Conservation (phyloP, 805 yeast genomes). For the Myxozyma sirexii region DNA sequence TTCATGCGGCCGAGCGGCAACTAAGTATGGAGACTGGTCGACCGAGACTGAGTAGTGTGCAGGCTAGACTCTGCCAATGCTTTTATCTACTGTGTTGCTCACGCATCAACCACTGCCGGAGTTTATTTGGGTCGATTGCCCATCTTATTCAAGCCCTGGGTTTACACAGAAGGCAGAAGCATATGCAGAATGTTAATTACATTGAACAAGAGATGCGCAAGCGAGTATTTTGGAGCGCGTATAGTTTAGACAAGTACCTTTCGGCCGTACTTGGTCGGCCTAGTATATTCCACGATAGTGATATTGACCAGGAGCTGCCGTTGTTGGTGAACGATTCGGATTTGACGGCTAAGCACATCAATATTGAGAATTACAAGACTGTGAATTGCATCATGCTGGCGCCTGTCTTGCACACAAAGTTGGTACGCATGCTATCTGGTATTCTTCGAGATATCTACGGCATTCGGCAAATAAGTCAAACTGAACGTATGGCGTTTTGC, state of each 20-base stretch:
- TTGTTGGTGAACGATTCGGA: slow-evolving; percentile 25
- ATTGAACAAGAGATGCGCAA: slow-evolving; percentile 35
- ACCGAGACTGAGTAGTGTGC: slow-evolving; percentile 26
- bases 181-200: slow-evolving; percentile 7
- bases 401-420: slow-evolving; percentile 23
- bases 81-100: slow-evolving; percentile 26
- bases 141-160: slow-evolving; percentile 30
- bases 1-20: slow-evolving; percentile 26
- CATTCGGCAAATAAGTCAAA: slow-evolving; percentile 2
- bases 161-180: slow-evolving; percentile 22
- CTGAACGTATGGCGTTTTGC: neutral
- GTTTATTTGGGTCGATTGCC: slow-evolving; percentile 28
- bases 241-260: slow-evolving; percentile 45
- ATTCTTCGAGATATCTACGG: slow-evolving; percentile 24
- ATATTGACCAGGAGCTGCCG: slow-evolving; percentile 45
- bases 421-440: slow-evolving; percentile 19
- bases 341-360: slow-evolving; percentile 2
- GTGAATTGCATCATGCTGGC: slow-evolving; percentile 23
- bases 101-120: slow-evolving; percentile 29
- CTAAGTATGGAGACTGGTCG: slow-evolving; percentile 19
- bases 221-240: slow-evolving; percentile 38
- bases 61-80: slow-evolving; percentile 30
- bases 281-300: slow-evolving; percentile 53
- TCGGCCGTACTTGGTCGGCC: slow-evolving; percentile 55
- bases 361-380: neutral